Conservation (phyloP, 345 rosid genomes). For the Angophora floribunda region DNA sequence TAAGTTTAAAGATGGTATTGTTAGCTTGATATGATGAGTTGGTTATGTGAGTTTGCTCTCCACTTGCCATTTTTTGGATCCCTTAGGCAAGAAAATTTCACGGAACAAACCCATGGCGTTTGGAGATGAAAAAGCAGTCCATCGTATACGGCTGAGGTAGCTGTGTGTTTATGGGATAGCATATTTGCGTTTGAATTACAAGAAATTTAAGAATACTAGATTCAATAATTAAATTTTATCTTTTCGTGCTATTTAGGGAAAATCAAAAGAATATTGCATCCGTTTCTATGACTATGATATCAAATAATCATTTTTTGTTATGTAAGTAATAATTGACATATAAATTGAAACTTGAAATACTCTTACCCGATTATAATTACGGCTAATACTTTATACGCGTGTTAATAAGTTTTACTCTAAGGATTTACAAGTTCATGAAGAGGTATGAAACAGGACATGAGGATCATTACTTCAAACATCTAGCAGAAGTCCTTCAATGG, state of each 20-base stretch:
- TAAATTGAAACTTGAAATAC: neutral
- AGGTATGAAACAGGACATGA: neutral
- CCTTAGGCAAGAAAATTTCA: neutral
- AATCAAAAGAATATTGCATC: neutral
- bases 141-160: neutral
- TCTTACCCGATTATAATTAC: neutral
- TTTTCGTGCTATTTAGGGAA: neutral
- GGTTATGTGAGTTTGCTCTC: neutral
- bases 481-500: neutral
- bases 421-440: neutral
- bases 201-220: neutral
- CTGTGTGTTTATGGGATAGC: neutral
- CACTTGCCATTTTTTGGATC: neutral
- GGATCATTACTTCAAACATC: neutral
- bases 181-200: neutral
- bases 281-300: neutral
- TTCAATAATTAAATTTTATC: neutral
- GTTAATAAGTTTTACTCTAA: neutral
- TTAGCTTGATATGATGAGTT: neutral
- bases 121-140: neutral
- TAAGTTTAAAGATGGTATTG: neutral
- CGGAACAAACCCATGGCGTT: neutral
- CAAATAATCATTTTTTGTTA: neutral
- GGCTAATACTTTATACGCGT: neutral
- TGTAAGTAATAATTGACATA: neutral